phyloP scores from a whole-genome alignment of 148 eudicot genomes.

The Fallopia convolvulus region DNA sequence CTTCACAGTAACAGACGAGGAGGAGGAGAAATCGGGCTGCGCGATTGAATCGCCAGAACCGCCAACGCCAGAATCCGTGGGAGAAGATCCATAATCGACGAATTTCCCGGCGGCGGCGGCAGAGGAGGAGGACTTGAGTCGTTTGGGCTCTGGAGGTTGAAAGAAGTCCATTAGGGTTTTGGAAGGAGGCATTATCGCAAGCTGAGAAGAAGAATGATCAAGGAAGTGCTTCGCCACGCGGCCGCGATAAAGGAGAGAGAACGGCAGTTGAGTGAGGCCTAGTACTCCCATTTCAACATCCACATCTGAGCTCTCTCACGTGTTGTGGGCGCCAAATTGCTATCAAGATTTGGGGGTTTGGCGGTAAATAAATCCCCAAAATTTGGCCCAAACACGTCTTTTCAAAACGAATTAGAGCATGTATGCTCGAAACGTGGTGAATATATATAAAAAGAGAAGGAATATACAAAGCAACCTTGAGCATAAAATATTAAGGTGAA shows the following conservation, averaged over 20 bases:
- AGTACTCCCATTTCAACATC: neutral
- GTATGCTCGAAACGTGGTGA: too few species aligned
- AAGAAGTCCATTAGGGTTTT: constrained; percentile 70
- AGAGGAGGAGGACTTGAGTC: constrained; percentile 32
- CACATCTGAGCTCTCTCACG: neutral
- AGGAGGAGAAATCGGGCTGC: neutral
- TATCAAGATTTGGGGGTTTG: neutral
- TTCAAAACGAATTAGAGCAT: too few species aligned
- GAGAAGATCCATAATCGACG: constrained; percentile 8
- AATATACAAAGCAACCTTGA: too few species aligned
- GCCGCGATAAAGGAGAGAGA: neutral
- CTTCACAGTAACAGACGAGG: constrained; percentile 27
- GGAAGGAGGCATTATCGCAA: constrained; percentile 28
- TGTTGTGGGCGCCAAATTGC: constrained; percentile 2
- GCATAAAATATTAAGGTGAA: too few species aligned
- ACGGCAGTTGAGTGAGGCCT: neutral
- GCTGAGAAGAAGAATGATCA: constrained; percentile 10
- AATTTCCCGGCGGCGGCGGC: neutral
- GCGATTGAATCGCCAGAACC: neutral
- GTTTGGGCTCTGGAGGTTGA: constrained; percentile 52
- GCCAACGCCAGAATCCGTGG: neutral
- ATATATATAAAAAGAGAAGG: too few species aligned
- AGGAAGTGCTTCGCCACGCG: neutral
- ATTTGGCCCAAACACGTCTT: neutral
- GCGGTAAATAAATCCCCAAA: neutral